Base-by-base conservation (phyloP, 441 rosid species). In the Hypseocharis bilobata region DNA sequence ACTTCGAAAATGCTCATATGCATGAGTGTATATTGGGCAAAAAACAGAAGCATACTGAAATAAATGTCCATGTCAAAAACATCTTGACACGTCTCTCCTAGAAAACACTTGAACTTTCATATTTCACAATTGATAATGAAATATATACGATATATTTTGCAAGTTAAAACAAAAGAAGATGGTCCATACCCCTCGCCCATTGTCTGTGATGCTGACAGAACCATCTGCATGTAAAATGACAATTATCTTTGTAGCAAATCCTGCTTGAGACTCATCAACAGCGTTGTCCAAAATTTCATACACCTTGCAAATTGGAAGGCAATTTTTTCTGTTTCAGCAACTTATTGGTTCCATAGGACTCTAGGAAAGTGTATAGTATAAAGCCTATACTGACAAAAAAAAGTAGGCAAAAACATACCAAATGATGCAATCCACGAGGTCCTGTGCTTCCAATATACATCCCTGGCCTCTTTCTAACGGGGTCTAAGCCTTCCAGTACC, bases 391-490 rank as follows among this genome's bases (percentile, higher is more conserved):
- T 51, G 26, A 55, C 7, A 25, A 38, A n/a, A 58, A 62, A 47
- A 42, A 36, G 28, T 3, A 75, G 71, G 52, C 59, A 23, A 23
- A 58, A 29, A 56, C 45, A 44, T 84, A 91, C 99, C 96, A 93
- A 80, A 80, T 93, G 99, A 72, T 93, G 99, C 84, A 93, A 82
- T 70, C 99, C 99, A 67, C 99, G 97, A 72, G 89, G 83, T 32
- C 98, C 98, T 0, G 98, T 93, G 74, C 97, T 93, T 63, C 99
- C 99, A 64, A 91, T 91, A 67, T 91, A 93, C 99, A 93, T 93
- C 42, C 96, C 99, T 3, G 99, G 99, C 80, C 99, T 85, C 80
- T 91, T 93, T 63, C 99, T 86, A 20, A 93, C 99, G 59, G 99
- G 96, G 60, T 93, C 97, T 63, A 93, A 79, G 49, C 99, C 99